These are phyloP conservation scores for Solanum commersonii DNA, from an alignment of 257 asterid species.

Conservation along the genomic window DNA sequence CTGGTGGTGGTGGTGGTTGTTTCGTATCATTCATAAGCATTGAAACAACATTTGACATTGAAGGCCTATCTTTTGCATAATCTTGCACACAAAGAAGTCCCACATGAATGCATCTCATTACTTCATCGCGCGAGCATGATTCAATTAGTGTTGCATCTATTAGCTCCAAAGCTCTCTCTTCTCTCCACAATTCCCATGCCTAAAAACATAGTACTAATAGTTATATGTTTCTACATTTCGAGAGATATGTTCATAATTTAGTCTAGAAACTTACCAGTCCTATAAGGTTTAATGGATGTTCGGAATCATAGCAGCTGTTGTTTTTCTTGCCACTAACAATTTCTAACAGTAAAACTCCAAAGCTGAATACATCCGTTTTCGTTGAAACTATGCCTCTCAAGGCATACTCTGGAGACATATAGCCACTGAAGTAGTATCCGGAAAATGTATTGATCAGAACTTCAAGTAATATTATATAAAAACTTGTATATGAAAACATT, in stretches of 20 bases:
- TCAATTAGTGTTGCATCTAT: constrained; percentile 12
- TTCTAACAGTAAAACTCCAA: constrained; percentile 30
- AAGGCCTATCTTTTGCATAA: constrained; percentile 20
- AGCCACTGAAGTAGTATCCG: constrained; percentile 16
- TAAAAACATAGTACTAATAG: neutral
- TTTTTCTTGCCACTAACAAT: constrained; percentile 24
- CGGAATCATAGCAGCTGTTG: constrained; percentile 3
- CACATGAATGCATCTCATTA: constrained; percentile 17
- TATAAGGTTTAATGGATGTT: constrained; percentile 21
- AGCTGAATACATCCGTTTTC: constrained; percentile 32
- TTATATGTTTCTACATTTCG: neutral
- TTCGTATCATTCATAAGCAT: constrained; percentile 15
- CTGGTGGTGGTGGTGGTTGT: constrained; percentile 9
- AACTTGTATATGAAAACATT: neutral
- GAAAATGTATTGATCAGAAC: neutral
- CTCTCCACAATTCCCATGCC: constrained; percentile 34
- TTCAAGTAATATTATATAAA: neutral
- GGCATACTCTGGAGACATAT: constrained; percentile 36
- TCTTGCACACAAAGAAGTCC: constrained; percentile 37
- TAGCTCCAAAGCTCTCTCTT: constrained; percentile 17
- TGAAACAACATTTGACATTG: constrained; percentile 21
- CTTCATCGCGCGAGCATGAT: neutral
- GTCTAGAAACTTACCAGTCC: constrained; percentile 12
- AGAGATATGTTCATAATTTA: neutral
- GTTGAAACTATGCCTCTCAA: constrained; percentile 17